A percentile compares a stretch with the other conserved stretches of the same genome.
Conservation (phyloP, 1,284 basidiomycete genomes). For the Trichosporon inkin region DNA sequence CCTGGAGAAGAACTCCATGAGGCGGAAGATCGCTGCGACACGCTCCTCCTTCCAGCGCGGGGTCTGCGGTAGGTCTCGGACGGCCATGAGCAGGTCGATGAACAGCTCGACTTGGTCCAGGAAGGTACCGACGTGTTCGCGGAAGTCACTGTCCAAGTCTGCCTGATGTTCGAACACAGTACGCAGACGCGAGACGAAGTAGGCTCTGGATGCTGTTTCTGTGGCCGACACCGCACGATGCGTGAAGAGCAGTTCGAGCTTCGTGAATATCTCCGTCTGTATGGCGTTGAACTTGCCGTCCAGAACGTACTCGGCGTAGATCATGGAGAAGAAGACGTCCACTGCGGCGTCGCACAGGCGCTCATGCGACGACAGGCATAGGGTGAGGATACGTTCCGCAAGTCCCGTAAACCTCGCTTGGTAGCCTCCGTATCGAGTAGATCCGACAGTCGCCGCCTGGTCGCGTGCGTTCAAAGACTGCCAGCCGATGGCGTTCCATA, state of each 20-base stretch:
- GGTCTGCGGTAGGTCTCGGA: slow-evolving; percentile 89
- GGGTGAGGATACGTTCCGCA: slow-evolving; percentile 82
- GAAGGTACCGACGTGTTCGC: slow-evolving; percentile 73
- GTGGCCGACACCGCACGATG: slow-evolving; percentile 22
- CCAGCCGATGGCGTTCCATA: slow-evolving; percentile 87
- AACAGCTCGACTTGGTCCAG: slow-evolving; percentile 88
- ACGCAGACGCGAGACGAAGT: slow-evolving; percentile 89
- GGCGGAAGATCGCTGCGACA: slow-evolving; percentile 81
- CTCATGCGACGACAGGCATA: slow-evolving; percentile 93
- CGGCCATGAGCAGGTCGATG: slow-evolving; percentile 84
- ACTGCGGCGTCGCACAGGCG: slow-evolving; percentile 84
- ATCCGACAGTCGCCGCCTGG: background rate
- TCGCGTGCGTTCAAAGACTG: slow-evolving; percentile 41
- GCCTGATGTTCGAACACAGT: slow-evolving; percentile 73
- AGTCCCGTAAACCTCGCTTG: slow-evolving; percentile 78
- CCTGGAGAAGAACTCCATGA: slow-evolving; percentile 85
- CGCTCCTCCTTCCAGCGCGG: slow-evolving; percentile 91
- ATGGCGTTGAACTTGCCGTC: slow-evolving; percentile 77
- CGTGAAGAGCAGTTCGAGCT: slow-evolving; percentile 66
- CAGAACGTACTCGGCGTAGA: slow-evolving; percentile 82
- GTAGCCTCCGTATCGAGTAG: slow-evolving; percentile 52
- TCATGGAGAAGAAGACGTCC: slow-evolving; percentile 91
- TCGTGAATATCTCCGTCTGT: slow-evolving; percentile 90
- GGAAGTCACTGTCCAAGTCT: slow-evolving; percentile 71
- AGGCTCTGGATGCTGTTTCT: slow-evolving; percentile 69